Percentiles rank a stretch among this genome's conserved stretches.
phyloP scores from a whole-genome alignment of 495 filamentous ascomycete species.

The Aspergillus campestris region DNA sequence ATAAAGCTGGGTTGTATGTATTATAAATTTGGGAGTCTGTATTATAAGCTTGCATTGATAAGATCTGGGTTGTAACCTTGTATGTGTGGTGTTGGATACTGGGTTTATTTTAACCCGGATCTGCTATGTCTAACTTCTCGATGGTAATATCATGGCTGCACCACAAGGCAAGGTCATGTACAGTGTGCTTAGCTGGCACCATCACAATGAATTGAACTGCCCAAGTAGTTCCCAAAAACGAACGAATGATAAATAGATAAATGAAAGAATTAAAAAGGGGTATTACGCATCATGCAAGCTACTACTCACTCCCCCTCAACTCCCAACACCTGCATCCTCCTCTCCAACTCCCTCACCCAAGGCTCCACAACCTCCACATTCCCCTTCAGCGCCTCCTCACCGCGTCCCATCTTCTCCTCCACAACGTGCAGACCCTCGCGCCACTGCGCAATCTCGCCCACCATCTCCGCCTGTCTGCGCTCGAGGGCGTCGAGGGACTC shows the following conservation, averaged over 20 bases:
- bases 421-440: slow-evolving; percentile 70
- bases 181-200: too few relatives aligned
- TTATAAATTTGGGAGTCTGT: too few relatives aligned
- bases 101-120: too few relatives aligned
- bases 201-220: too few relatives aligned
- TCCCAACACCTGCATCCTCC: slow-evolving; percentile 52
- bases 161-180: too few relatives aligned
- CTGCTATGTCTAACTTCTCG: too few relatives aligned
- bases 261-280: slow-evolving; percentile 1
- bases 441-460: slow-evolving; percentile 77
- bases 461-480: slow-evolving; percentile 73
- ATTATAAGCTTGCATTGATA: too few relatives aligned
- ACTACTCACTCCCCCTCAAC: slow-evolving; percentile 9
- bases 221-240: too few relatives aligned
- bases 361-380: slow-evolving; percentile 76
- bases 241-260: slow-evolving; percentile 1
- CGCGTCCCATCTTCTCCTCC: slow-evolving; percentile 61
- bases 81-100: too few relatives aligned
- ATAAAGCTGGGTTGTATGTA: too few relatives aligned
- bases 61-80: too few relatives aligned
- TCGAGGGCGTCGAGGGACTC: slow-evolving; percentile 70
- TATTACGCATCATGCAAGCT: neutral
- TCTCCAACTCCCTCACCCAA: slow-evolving; percentile 86
- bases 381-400: slow-evolving; percentile 57
- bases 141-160: too few relatives aligned